A percentile compares a stretch with the other conserved stretches of the same genome.
These are phyloP conservation scores for Leptographium wingfieldii DNA, from an alignment of 2,329 filamentous ascomycete species.

Conservation along the genomic window DNA sequence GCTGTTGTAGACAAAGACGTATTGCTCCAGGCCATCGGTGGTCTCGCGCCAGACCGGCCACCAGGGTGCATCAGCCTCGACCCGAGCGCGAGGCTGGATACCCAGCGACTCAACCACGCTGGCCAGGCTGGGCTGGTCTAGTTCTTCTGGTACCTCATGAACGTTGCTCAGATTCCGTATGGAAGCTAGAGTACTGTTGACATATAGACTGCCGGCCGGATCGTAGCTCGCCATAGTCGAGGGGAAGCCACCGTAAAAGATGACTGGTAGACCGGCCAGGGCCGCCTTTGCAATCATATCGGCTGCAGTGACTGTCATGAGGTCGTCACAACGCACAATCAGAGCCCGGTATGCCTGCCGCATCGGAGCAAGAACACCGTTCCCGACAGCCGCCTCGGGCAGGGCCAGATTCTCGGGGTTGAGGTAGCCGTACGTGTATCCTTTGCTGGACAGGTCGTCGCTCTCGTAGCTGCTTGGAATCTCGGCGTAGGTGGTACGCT, in stretches of 20 bases:
- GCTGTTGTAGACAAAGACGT: constrained; percentile 27
- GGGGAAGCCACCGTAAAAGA: constrained; percentile 25
- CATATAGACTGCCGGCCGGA: constrained; percentile 5
- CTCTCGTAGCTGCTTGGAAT: constrained; percentile 2
- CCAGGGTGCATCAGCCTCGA: constrained; percentile 19
- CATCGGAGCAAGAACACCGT: constrained; percentile 24
- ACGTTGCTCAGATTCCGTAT: constrained; percentile 21
- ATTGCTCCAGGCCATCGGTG: constrained; percentile 16
- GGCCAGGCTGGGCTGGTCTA: constrained; percentile 15
- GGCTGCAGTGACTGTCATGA: constrained; percentile 22
- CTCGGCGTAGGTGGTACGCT: constrained; percentile 8
- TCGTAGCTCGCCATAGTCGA: constrained; percentile 12
- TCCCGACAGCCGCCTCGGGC: constrained; percentile 22
- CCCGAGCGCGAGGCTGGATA: constrained; percentile 19
- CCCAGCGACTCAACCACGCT: constrained; percentile 17
- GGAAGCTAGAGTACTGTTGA: constrained; percentile 12
- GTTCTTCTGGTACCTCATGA: constrained; percentile 15
- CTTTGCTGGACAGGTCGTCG: constrained; percentile 5
- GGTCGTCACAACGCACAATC: constrained; percentile 20
- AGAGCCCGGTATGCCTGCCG: constrained; percentile 29
- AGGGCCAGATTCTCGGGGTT: constrained; percentile 29
- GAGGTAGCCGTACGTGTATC: constrained; percentile 28
- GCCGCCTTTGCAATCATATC: constrained; percentile 22
- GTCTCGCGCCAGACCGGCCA: constrained; percentile 24
- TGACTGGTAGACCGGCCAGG: constrained; percentile 26